A percentile compares a stretch with the other conserved stretches of the same genome.
phyloP scores from a whole-genome alignment of 1,284 basidiomycete genomes.

The Tylopilus orsonianus region DNA sequence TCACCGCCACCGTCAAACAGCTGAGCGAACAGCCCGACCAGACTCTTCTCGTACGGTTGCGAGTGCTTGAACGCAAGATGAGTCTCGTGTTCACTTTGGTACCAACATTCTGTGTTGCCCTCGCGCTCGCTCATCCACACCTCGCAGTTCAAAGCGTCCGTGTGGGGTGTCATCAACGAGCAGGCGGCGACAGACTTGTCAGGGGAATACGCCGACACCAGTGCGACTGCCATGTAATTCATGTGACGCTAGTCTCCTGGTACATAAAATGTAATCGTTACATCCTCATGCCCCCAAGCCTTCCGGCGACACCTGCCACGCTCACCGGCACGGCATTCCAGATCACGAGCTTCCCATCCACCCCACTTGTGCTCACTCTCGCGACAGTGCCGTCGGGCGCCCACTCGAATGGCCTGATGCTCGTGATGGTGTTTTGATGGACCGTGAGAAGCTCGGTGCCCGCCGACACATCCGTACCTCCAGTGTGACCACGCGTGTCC shows the following conservation, averaged over 20 bases:
- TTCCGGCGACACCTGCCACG: conserved; percentile 38
- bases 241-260: not conserved
- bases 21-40: conserved; percentile 73
- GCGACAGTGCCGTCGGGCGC: conserved; percentile 59
- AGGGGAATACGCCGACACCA: conserved; percentile 30
- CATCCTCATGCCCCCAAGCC: conserved; percentile 53
- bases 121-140: conserved; percentile 3
- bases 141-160: conserved; percentile 86
- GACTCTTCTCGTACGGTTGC: conserved; percentile 72
- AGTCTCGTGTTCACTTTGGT: conserved; percentile 87
- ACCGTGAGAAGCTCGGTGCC: conserved; percentile 84
- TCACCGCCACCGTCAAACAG: conserved; percentile 56
- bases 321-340: conserved; percentile 76
- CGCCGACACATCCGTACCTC: conserved; percentile 38
- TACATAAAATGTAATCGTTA: conserved; percentile 26
- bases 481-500: conserved; percentile 78
- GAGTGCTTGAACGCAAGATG: conserved; percentile 92
- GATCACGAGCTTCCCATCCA: conserved; percentile 91
- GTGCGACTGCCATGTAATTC: conserved; percentile 17
- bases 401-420: conserved; percentile 74
- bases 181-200: conserved; percentile 57
- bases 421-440: conserved; percentile 99
- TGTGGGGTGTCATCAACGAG: conserved; percentile 93
- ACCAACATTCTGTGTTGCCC: not conserved
- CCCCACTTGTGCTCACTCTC: conserved; percentile 88